These are phyloP conservation scores for Hyaloscypha hepaticicola DNA, from an alignment of 495 filamentous ascomycete species.

Conservation along the genomic window DNA sequence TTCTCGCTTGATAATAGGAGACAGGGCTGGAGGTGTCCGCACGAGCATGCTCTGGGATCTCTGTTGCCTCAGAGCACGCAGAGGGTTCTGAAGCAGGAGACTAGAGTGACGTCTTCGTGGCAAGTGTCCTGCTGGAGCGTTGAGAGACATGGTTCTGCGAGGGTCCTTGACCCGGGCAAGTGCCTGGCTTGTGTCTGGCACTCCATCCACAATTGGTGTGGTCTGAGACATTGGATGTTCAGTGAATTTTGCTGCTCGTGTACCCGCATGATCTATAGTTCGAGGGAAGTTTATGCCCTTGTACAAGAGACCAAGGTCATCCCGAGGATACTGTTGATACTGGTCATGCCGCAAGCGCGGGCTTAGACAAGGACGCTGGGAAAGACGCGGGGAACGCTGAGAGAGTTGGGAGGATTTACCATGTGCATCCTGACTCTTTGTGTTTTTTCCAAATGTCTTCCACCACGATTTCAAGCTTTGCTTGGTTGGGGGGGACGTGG, in stretches of 20 bases:
- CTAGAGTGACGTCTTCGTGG: not conserved
- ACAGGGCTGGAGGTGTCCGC: not conserved
- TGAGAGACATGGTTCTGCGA: not conserved
- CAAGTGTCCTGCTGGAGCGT: not conserved
- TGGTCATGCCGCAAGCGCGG: not conserved
- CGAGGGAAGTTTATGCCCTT: not conserved
- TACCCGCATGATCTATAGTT: not conserved
- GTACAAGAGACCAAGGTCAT: not conserved
- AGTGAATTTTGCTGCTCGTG: not conserved
- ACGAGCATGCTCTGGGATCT: constrained; percentile 3
- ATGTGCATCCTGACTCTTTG: constrained; percentile 23
- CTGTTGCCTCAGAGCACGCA: not conserved
- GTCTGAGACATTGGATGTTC: not conserved
- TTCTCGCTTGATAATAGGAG: not conserved
- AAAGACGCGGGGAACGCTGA: too few relatives aligned
- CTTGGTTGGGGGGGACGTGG: constrained; percentile 66
- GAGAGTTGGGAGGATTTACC: constrained; percentile 21
- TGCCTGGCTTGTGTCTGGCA: not conserved
- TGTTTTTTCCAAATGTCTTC: constrained; percentile 69
- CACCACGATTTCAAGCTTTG: constrained; percentile 84
- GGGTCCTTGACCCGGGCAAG: not conserved
- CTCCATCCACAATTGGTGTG: not conserved
- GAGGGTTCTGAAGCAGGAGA: not conserved
- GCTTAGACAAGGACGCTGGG: not conserved
- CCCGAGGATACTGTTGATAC: not conserved